Conservation (phyloP, 2,329 filamentous ascomycete species). For the Ophiognomonia clavigignenti-juglandacearum region DNA sequence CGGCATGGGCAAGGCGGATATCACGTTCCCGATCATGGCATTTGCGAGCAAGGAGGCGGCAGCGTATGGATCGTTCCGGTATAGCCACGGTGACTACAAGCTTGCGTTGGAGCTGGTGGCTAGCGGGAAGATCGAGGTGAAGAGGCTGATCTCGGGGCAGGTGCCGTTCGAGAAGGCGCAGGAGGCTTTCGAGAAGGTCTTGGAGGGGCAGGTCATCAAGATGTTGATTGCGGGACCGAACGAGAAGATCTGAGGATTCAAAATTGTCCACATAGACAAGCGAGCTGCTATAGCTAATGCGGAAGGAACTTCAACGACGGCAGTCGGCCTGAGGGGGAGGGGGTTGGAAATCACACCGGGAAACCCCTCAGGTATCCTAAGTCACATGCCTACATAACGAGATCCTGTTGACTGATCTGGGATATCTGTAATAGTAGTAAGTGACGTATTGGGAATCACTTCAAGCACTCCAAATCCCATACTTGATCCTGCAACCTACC, state of each 20-base stretch:
- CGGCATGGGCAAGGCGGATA: slow-evolving; percentile 85
- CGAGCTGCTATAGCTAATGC: too few species aligned
- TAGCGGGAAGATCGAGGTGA: slow-evolving; percentile 70
- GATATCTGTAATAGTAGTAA: too few species aligned
- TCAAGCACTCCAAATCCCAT: too few species aligned
- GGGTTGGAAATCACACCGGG: too few species aligned
- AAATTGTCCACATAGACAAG: too few species aligned
- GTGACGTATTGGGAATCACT: too few species aligned
- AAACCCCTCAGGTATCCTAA: too few species aligned
- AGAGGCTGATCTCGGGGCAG: slow-evolving; percentile 72
- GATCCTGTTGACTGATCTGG: too few species aligned
- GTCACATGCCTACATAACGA: too few species aligned
- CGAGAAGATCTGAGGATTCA: slow-evolving; percentile 44
- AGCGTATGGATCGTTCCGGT: slow-evolving; percentile 83
- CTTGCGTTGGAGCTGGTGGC: slow-evolving; percentile 74
- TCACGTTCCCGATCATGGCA: slow-evolving; percentile 87
- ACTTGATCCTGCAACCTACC: too few species aligned
- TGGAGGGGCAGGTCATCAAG: slow-evolving; percentile 74
- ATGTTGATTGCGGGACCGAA: slow-evolving; percentile 63
- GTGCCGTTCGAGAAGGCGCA: slow-evolving; percentile 81
- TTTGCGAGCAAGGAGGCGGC: slow-evolving; percentile 87
- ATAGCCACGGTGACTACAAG: slow-evolving; percentile 82
- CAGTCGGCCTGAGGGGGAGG: too few species aligned
- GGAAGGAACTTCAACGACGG: neutral
- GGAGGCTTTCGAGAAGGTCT: slow-evolving; percentile 80